Evolutionary conservation across 2,329 filamentous ascomycete genomes (phyloP), one percentile per base, ranked within the genome.

Genomic region (Lachnellula hyalina): DNA sequence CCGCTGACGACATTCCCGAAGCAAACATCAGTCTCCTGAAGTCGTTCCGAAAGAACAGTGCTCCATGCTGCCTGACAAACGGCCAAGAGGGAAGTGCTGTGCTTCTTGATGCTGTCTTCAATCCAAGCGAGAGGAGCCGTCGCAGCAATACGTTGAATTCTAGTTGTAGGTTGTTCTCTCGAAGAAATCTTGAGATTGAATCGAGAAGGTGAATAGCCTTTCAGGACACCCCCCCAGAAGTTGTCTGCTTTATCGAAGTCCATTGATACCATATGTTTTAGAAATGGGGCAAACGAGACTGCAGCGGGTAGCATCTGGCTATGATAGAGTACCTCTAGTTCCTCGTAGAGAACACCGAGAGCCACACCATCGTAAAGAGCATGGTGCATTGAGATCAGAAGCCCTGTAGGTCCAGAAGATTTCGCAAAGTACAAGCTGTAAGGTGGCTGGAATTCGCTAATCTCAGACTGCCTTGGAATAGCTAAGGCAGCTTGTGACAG

Each of bases 1-100:
- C 92, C 91, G 65, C 84, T 92, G 53, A 93, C 80, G 2, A 96
- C 86, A 63, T 90, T 94, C 0, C 93, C 92, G 65, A 96, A 96
- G 68, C 89, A 94, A 5, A 96, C 65, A 64, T 96, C 91, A 0
- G 73, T 68, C 5, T 74, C 73, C 1, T 75, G 68, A 2, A 84
- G 77, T 2, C 83, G 73, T 2, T 80, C 72, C 0, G 80, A 74
- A 1, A 96, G 67, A 0, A 88, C 71, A 42, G 79, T 79, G 0
- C 83, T 79, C 89, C 90, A 96, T 1, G 84, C 78, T 3, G 87
- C 77, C 69, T 96, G 90, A 34, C 85, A 79, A 0, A 89, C 63
- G 0, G 86, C 81, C 1, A 93, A 72, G 0, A 91, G 72, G 0
- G 86, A 85, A 0, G 82, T 74, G 0, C 81, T 80, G 3, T 85